These are phyloP conservation scores for Talaromyces sp. DNA, from an alignment of 2,329 filamentous ascomycete genomes.

Conservation along the genomic window DNA sequence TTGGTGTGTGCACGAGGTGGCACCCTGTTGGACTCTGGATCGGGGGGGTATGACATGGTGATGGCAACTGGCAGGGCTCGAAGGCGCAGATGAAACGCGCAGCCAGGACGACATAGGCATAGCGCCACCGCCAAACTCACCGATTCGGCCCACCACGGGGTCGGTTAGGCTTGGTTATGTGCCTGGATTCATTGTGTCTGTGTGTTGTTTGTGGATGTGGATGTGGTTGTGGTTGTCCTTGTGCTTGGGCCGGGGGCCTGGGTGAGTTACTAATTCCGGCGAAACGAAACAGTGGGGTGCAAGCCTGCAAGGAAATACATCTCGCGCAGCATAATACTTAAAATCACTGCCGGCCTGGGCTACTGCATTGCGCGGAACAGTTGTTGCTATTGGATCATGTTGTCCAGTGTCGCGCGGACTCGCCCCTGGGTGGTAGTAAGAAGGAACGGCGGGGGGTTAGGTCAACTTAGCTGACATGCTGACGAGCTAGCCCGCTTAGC, in stretches of 20 bases:
- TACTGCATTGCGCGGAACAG: neutral
- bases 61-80: neutral
- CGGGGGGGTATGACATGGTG: neutral
- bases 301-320: neutral
- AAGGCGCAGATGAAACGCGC: neutral
- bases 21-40: neutral
- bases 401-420: too few relatives aligned
- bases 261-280: neutral
- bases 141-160: neutral
- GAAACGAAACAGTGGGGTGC: neutral
- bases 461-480: neutral
- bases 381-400: neutral
- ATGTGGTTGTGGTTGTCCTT: neutral
- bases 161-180: neutral
- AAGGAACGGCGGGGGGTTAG: neutral
- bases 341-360: too few relatives aligned
- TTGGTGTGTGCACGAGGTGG: neutral
- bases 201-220: too few relatives aligned
- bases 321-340: neutral
- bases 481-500: neutral
- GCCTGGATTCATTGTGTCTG: neutral
- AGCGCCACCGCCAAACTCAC: neutral
- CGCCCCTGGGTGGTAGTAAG: neutral
- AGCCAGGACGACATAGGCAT: neutral
- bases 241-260: neutral